These are phyloP conservation scores for Parietaria judaica DNA, from an alignment of 306 rosid genomes.

Conservation along the genomic window DNA sequence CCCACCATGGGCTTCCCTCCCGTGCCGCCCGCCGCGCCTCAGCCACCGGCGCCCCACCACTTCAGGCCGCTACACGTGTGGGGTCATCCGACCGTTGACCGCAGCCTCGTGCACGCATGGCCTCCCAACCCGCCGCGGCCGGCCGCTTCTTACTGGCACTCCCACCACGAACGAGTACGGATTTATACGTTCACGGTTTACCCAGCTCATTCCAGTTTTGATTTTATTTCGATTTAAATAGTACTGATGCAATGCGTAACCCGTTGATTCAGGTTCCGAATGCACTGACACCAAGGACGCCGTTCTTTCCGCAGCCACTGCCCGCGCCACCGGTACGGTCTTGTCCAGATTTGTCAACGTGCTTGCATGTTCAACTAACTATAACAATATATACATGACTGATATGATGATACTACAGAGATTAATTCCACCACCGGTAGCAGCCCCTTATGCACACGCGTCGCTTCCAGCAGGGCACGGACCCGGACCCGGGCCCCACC, in stretches of 20 bases:
- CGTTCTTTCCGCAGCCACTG: slow-evolving; percentile 50
- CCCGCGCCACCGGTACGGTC: slow-evolving; percentile 33
- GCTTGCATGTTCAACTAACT: not conserved
- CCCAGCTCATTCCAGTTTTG: no score
- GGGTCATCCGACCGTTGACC: slow-evolving; percentile 85
- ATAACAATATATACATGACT: not conserved
- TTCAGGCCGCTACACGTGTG: slow-evolving; percentile 88
- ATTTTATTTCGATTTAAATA: no score
- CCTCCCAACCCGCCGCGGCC: slow-evolving; percentile 41
- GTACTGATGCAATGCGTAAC: no score
- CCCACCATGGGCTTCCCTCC: slow-evolving; percentile 72
- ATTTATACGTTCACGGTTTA: no score
- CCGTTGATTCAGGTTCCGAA: slow-evolving; percentile 36
- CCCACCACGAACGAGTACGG: slow-evolving; percentile 43
- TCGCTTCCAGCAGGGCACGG: slow-evolving; percentile 14
- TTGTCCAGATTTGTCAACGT: not conserved
- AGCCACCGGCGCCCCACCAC: slow-evolving; percentile 38
- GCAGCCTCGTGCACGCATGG: slow-evolving; percentile 53
- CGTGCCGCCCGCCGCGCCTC: slow-evolving; percentile 19
- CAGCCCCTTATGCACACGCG: slow-evolving; percentile 31
- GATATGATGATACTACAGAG: slow-evolving; percentile 30
- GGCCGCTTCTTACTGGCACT: slow-evolving; percentile 57
- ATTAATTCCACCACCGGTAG: slow-evolving; percentile 34
- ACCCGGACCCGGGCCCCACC: slow-evolving; percentile 28
- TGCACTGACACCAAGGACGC: slow-evolving; percentile 44